Percentiles rank a stretch among this genome's conserved stretches.
Conservation (phyloP, 164 flowering plant genomes). For the Liquidambar formosana region DNA sequence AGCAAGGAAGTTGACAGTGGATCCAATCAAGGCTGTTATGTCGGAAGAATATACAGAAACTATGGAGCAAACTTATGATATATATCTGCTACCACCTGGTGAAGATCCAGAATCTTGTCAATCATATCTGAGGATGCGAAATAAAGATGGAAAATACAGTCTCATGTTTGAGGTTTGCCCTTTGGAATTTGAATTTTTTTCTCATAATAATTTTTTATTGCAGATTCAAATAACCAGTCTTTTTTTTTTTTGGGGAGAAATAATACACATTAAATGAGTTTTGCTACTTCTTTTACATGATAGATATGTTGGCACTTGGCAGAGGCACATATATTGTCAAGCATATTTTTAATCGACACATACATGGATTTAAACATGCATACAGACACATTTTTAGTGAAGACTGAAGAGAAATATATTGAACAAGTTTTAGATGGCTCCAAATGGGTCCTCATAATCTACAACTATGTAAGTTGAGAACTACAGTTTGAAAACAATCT, state of each 20-base stretch:
- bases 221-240: neutral
- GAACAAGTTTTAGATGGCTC: neutral
- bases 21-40: constrained; percentile 64
- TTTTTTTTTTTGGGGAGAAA: neutral
- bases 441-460: neutral
- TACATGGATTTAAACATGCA: neutral
- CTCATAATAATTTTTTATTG: neutral
- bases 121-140: constrained; percentile 94
- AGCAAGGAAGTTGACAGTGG: constrained; percentile 48
- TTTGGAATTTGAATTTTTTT: constrained; percentile 4
- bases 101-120: constrained; percentile 99
- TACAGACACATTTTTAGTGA: neutral
- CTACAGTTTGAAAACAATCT: neutral
- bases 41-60: constrained; percentile 59
- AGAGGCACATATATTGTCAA: neutral
- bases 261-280: neutral
- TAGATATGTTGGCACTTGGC: neutral
- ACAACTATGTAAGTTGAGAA: neutral
- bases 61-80: constrained; percentile 86
- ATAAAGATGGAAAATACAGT: constrained; percentile 94
- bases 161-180: constrained; percentile 96
- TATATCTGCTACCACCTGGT: constrained; percentile 95
- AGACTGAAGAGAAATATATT: neutral
- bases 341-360: neutral
- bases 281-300: neutral